Evolutionary conservation across 129 eudicot species (phyloP), one percentile per base, ranked within the genome.

Genomic region (Arctium minus): DNA sequence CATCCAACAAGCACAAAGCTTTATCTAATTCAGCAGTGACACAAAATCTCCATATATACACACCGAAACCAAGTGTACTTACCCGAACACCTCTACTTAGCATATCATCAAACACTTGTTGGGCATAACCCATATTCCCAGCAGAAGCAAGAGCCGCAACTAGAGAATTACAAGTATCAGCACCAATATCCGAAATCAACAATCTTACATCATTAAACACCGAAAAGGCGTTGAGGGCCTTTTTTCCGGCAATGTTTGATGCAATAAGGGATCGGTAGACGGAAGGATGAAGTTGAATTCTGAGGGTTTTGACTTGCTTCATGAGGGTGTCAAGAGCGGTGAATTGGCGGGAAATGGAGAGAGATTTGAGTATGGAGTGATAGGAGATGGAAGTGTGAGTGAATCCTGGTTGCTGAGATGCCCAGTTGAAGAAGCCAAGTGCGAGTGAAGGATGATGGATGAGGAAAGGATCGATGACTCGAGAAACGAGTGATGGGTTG

Each of bases 401-500:
- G 36, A 91, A 95, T 3, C 87, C 89, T 10, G 97, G 99, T 44
- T 94, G 98, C 80, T 94, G 98, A 68, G 97, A 85, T 5, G 97
- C 97, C 99, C 99, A 95, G 73, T 93, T 84, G 92, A 95, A 92
- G 92, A 95, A 93, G 48, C 97, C 99, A 29, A 85, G 81, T 18
- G 99, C 94, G 12, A 95, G 99, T 36, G 97, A 87, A 44, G 87
- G 97, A 87, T 93, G 97, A 73, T 80, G 62, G 74, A 93, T 88
- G 70, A 93, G 97, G 85, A 83, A 86, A 13, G 97, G 94, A 79
- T 94, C 96, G 86, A 94, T 94, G 85, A 94, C 94, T 76, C 81
- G 86, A 85, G 97, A 91, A 29, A 95, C 97, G 44, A 92, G 90
- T 13, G 86, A 8, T 3, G 99, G 87, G 87, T 77, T 86, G 9